Evolutionary conservation across 441 rosid genomes (phyloP), one percentile per base, ranked within the genome.

Genomic region (Codiaeum variegatum): DNA sequence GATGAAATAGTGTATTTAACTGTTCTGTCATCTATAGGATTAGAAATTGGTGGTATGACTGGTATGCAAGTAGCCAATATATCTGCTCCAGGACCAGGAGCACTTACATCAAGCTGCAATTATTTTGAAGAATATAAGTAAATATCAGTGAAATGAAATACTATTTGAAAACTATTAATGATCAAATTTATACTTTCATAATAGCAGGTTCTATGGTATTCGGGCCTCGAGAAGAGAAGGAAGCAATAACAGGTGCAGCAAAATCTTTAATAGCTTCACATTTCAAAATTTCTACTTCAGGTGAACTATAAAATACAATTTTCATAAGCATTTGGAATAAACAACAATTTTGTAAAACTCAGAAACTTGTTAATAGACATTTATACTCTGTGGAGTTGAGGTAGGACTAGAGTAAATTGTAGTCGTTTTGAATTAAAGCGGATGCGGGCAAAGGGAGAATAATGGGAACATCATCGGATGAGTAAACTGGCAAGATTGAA

Each of bases 161-260:
- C 11, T 38, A 8, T 38, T 2, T 1, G 42, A 38, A 7, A 9
- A 9, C 11, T 38, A 36, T 36, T 36, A 10, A 2, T 38, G 42
- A 1, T 21, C 3, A 10, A 44, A 10, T 15, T 24, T 19, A 13
- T 26, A 83, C 92, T 85, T 87, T 88, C 79, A 87, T 15, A n/a
- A 87, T 80, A 32, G 83, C 88, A 8, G 76, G 74, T 49, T 64
- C 23, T 7, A 86, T 52, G 3, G 0, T 0, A 73, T 82, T 85
- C 10, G 94, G 92, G 19, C 91, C 93, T 2, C 82, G 77, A 1
- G 91, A 80, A 71, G 91, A 88, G 79, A 84, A 88, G 21, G 34
- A 0, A 34, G 83, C 76, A 24, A 84, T 78, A 0, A 64, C 1
- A 0, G 92, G 92, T 31, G 85, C 85, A 49, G 73, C 23, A 0